These are phyloP conservation scores for Thielaviopsis ethacetica DNA, from an alignment of 2,329 filamentous ascomycete species.

Conservation along the genomic window DNA sequence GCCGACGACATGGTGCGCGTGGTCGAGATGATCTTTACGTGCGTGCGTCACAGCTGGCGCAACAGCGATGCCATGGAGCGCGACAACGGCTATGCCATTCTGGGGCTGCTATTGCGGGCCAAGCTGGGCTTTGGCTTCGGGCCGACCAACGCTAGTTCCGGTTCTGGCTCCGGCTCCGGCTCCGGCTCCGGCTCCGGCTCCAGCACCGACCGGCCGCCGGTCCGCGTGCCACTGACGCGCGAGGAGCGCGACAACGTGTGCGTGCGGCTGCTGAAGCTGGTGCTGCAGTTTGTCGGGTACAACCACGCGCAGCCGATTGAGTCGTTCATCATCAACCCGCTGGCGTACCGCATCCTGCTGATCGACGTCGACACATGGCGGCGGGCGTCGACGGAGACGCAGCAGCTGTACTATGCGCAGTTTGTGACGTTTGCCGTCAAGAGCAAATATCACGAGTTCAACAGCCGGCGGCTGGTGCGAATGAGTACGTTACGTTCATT, in stretches of 20 bases:
- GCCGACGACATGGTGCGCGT: constrained; percentile 57
- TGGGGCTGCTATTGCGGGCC: constrained; percentile 67
- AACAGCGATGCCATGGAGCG: constrained; percentile 98
- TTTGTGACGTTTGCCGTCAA: constrained; percentile 77
- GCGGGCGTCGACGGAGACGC: constrained; percentile 56
- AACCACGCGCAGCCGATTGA: constrained; percentile 62
- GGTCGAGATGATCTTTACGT: constrained; percentile 69
- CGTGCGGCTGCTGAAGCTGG: constrained; percentile 53
- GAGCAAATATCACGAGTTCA: constrained; percentile 87
- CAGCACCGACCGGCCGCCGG: constrained; percentile 8
- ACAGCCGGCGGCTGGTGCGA: constrained; percentile 65
- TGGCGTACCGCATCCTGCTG: constrained; percentile 81
- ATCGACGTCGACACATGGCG: constrained; percentile 93
- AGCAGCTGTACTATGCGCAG: constrained; percentile 84
- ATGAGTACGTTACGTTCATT: constrained; percentile 54
- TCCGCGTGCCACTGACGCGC: constrained; percentile 28
- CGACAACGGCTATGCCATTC: constrained; percentile 80
- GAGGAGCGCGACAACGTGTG: constrained; percentile 39
- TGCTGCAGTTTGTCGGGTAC: constrained; percentile 81
- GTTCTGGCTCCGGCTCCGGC: background rate
- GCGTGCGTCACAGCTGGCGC: constrained; percentile 81
- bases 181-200: background rate
- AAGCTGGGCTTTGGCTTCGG: constrained; percentile 43
- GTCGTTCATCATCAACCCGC: constrained; percentile 87
- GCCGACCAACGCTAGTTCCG: background rate